A percentile compares a stretch with the other conserved stretches of the same genome.
phyloP scores from a whole-genome alignment of 1,139 yeast species.

The Pichia kudriavzevii region DNA sequence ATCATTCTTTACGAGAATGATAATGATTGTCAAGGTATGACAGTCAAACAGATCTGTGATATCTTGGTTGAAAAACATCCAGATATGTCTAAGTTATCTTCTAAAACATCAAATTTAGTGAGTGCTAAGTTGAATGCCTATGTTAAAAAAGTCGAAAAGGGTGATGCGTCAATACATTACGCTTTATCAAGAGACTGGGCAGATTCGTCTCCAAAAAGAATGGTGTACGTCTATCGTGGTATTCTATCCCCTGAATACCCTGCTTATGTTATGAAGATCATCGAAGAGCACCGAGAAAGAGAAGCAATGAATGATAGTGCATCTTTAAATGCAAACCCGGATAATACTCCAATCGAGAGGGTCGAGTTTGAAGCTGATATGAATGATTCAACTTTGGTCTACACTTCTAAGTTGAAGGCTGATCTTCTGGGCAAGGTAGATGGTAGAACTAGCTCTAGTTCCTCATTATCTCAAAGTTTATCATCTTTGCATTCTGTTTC shows the following conservation, averaged over 20 bases:
- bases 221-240: constrained; percentile 82
- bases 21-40: constrained; percentile 66
- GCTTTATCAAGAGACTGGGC: constrained; percentile 85
- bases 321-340: constrained; percentile 19
- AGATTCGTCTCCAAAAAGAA: constrained; percentile 77
- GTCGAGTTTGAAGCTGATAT: constrained; percentile 9
- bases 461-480: constrained; percentile 10
- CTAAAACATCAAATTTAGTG: constrained; percentile 75
- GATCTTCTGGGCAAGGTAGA: background rate
- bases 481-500: constrained; percentile 19
- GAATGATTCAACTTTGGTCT: constrained; percentile 7
- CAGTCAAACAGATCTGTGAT: constrained; percentile 79
- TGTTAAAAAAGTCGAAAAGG: constrained; percentile 72
- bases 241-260: constrained; percentile 64
- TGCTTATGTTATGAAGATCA: constrained; percentile 54
- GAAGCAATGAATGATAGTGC: constrained; percentile 30
- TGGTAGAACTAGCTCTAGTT: constrained; percentile 2
- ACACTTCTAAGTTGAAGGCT: constrained; percentile 7
- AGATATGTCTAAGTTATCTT: constrained; percentile 69
- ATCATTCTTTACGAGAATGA: constrained; percentile 62
- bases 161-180: constrained; percentile 62
- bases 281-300: constrained; percentile 29
- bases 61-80: constrained; percentile 65
- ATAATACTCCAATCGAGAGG: constrained; percentile 10
- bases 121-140: constrained; percentile 78